Base-by-base conservation (phyloP, 805 yeast genomes). In the Henningerozyma blattae region DNA sequence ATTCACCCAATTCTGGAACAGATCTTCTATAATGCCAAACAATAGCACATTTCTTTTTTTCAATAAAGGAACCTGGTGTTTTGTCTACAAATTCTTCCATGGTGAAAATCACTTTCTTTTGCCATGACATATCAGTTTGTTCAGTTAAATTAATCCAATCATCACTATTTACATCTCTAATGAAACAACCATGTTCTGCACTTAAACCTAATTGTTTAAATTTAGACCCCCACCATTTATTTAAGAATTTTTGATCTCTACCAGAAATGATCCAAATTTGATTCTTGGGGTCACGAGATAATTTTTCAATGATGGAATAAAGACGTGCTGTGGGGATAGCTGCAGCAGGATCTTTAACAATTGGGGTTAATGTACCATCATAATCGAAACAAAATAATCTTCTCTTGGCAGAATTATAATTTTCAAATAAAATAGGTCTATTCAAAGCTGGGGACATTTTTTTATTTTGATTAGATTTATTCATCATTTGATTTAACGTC, bases 21-120 rank as follows among this genome's bases (percentile, higher is more conserved):
- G 95, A 74, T 34, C 93, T 70, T 46, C 99, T 73, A 54, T 89
- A 91, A 59, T 91, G 99, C 99, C 99, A 91, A 1, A 97, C 89
- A 34, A 91, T 60, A 1, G 98, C 97, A 14, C 89, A 95, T 48
- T 85, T 77, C 56, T 91, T 91, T 48, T 69, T 69, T 58, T 91
- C 99, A 33, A 82, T 77, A 43, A 70, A 70, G 1, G 95, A 69
- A 6, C 96, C 96, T 2, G 94, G 95, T 0, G 98, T 91, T 42
- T 77, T 76, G 30, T 79, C 89, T 0, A 95, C 85, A 56, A 74
- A 86, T 30, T 72, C 64, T 34, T 64, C 70, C 63, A 82, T 83
- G 3, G 83, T 73, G 18, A 74, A 76, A 35, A 75, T 74, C 13
- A 86, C 97, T 35, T 72, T 74, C n/a, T 59, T 53, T 58, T 86